Evolutionary conservation across 768 basidiomycete species (phyloP).

Genomic region (Mycena polygramma): DNA sequence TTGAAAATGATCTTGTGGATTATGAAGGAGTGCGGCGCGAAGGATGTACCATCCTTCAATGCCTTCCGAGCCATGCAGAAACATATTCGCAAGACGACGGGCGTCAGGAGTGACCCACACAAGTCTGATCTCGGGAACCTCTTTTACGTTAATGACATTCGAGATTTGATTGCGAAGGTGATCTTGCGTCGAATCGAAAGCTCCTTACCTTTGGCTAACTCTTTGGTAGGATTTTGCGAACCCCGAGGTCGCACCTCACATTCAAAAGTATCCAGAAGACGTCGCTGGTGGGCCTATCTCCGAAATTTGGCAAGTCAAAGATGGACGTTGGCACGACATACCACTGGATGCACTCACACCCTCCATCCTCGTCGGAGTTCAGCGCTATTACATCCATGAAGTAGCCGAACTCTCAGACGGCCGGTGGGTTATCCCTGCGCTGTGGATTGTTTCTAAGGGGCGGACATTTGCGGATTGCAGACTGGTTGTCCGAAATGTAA

Average conservation of each 20-base stretch:
- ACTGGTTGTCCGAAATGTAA: too few relatives aligned
- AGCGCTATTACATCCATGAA: constrained; percentile 39
- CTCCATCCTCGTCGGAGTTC: constrained; percentile 26
- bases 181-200: too few relatives aligned
- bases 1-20: constrained; percentile 39
- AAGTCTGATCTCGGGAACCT: constrained; percentile 30
- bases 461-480: background rate
- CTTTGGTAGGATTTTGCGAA: constrained; percentile 38
- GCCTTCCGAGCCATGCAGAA: constrained; percentile 21
- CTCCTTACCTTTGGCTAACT: too few relatives aligned
- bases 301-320: constrained; percentile 30
- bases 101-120: background rate
- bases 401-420: constrained; percentile 21
- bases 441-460: background rate
- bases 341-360: constrained; percentile 22
- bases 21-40: constrained; percentile 24
- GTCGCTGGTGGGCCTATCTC: constrained; percentile 20
- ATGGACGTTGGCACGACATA: constrained; percentile 24
- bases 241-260: constrained; percentile 25
- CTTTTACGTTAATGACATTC: constrained; percentile 41
- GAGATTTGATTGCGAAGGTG: constrained; percentile 29
- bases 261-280: constrained; percentile 34
- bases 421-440: background rate
- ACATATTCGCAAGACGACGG: background rate
- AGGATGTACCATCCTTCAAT: constrained; percentile 33